Percentiles rank a stretch among this genome's conserved stretches.
phyloP scores from a whole-genome alignment of 495 filamentous ascomycete species.

The Trichoderma parareesei region DNA sequence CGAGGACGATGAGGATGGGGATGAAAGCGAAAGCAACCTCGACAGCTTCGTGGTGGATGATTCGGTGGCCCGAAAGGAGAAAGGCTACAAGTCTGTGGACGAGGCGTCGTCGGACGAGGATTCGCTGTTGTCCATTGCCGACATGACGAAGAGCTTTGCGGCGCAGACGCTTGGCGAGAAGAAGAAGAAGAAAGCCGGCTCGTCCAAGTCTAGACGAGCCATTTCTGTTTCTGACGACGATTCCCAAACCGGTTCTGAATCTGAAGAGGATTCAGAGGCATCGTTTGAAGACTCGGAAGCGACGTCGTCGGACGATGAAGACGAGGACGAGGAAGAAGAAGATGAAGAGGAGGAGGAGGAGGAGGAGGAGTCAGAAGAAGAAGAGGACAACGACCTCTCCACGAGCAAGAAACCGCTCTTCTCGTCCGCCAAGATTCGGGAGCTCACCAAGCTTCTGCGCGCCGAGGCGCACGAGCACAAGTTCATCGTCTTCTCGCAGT shows the following conservation, averaged over 20 bases:
- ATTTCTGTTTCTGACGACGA: slow-evolving; percentile 20
- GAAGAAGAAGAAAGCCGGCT: not conserved
- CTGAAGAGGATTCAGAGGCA: slow-evolving; percentile 27
- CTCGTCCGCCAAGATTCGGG: slow-evolving; percentile 83
- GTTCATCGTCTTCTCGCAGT: slow-evolving; percentile 96
- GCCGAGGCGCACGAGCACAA: slow-evolving; percentile 73
- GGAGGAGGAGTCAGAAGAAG: not conserved
- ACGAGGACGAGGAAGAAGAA: slow-evolving; percentile 12
- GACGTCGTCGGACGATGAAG: slow-evolving; percentile 39
- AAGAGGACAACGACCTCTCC: not conserved
- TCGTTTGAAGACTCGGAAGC: slow-evolving; percentile 20
- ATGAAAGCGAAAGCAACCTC: slow-evolving; percentile 39
- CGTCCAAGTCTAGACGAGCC: not conserved
- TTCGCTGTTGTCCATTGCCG: slow-evolving; percentile 11
- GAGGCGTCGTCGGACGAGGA: slow-evolving; percentile 30
- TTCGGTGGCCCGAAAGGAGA: slow-evolving; percentile 21
- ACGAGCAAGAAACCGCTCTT: slow-evolving; percentile 32
- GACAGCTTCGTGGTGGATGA: slow-evolving; percentile 41
- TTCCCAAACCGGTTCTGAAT: slow-evolving; percentile 29
- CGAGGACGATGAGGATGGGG: slow-evolving; percentile 22
- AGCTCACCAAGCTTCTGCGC: slow-evolving; percentile 71
- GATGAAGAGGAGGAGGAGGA: slow-evolving; percentile 4
- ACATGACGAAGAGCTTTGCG: slow-evolving; percentile 10
- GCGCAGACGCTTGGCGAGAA: slow-evolving; percentile 18
- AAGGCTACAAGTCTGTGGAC: slow-evolving; percentile 31